A percentile compares a stretch with the other conserved stretches of the same genome.
Evolutionary conservation across 108 stramenopile species (phyloP).

Genomic region (Aurantiochytrium sp.): DNA sequence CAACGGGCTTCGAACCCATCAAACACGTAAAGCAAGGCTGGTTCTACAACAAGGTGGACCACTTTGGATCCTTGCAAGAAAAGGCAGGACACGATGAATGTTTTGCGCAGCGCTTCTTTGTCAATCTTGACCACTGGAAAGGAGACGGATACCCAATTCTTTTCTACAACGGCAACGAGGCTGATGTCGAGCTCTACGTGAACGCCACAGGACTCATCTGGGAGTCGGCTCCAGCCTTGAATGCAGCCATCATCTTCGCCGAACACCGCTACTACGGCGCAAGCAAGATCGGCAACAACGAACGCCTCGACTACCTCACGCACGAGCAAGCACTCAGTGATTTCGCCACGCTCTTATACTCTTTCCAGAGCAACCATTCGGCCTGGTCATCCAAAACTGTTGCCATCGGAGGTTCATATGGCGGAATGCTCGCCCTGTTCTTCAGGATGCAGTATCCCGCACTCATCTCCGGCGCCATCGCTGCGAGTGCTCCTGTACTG

Average conservation of each 20-base stretch:
- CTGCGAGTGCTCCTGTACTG: constrained; percentile 56
- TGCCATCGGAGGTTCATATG: constrained; percentile 80
- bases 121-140: background rate
- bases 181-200: constrained; percentile 65
- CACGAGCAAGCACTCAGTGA: constrained; percentile 66
- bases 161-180: constrained; percentile 78
- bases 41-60: background rate
- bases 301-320: background rate
- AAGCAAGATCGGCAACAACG: background rate
- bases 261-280: constrained; percentile 83
- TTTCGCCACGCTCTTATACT: constrained; percentile 58
- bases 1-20: no score
- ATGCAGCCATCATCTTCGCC: constrained; percentile 67
- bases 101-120: background rate
- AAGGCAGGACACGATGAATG: background rate
- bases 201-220: constrained; percentile 80
- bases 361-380: constrained; percentile 28
- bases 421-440: constrained; percentile 84
- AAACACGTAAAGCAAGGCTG: background rate
- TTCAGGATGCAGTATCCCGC: constrained; percentile 78
- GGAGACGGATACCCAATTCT: constrained; percentile 46
- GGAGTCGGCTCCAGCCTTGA: constrained; percentile 64
- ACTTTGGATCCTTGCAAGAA: background rate
- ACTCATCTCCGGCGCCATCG: constrained; percentile 69
- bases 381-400: constrained; percentile 34